Percentiles rank a stretch among this genome's conserved stretches.
Conservation (phyloP, 768 basidiomycete species). For the Neoboletus magnificus region DNA sequence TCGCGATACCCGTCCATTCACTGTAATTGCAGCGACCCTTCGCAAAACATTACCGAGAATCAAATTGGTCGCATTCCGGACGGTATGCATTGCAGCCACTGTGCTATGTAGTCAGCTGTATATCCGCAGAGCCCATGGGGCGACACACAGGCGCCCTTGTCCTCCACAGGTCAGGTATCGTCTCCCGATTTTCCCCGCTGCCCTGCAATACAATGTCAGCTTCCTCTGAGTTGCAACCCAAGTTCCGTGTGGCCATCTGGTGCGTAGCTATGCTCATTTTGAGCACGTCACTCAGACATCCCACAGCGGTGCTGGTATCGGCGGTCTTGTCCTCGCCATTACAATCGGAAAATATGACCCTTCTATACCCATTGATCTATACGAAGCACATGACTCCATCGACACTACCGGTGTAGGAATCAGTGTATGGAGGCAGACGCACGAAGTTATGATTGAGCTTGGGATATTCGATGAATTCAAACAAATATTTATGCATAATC, state of each 20-base stretch:
- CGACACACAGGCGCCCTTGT: not conserved
- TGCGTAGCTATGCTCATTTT: not conserved
- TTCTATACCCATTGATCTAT: constrained; percentile 39
- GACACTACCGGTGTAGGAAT: constrained; percentile 42
- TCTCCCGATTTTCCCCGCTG: not conserved
- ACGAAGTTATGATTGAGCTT: constrained; percentile 42
- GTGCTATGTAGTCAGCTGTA: too few species aligned
- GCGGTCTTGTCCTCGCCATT: constrained; percentile 42
- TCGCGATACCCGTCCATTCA: too few species aligned
- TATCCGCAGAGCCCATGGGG: too few species aligned
- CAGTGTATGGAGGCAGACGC: constrained; percentile 46
- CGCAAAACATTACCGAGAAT: too few species aligned
- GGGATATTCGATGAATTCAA: constrained; percentile 38
- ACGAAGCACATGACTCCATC: constrained; percentile 44
- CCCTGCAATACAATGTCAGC: not conserved
- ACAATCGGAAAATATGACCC: constrained; percentile 12
- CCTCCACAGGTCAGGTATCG: not conserved
- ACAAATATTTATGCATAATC: not conserved
- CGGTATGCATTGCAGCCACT: too few species aligned
- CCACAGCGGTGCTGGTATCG: constrained; percentile 40
- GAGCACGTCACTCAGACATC: not conserved
- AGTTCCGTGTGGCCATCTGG: constrained; percentile 23
- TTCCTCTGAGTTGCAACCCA: not conserved
- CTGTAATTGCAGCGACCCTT: too few species aligned
- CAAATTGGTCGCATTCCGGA: too few species aligned